Evolutionary conservation across 2,329 filamentous ascomycete genomes (phyloP), one percentile per base, ranked within the genome.

Genomic region (Diaporthe destruens): DNA sequence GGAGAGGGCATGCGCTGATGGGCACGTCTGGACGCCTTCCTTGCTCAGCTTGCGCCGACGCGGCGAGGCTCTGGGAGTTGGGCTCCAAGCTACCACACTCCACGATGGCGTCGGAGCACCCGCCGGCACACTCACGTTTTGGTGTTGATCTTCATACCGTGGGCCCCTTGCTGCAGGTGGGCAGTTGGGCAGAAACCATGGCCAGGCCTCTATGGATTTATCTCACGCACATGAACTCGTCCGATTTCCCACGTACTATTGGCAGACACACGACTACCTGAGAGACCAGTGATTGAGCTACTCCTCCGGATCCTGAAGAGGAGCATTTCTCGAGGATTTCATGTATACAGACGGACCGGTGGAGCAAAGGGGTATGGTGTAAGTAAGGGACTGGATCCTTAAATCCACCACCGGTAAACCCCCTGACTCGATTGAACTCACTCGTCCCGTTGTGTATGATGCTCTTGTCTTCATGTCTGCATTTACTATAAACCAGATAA

Each of bases 401-500:
- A 32, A 53, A 32, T 29, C 47, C 61, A 66, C 61, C 44, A 51
- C 20, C 47, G 14, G 25, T 6, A 4, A 4, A 39, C n/a, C 47
- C 59, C 61, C 44, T 66, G 61, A 66, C 61, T 66, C 61, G 9
- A 66, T 66, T 47, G 9, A 66, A 29, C 61, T 47, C 20, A 39
- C 32, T 14, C 47, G 6, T 66, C 34, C 61, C 20, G 32, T 36
- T 51, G 20, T 25, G 25, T 34, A 39, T 5, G 32, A 23, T 23
- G 44, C 32, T 34, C 9, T n/a, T 23, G 18, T 29, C 9, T 53
- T 34, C 32, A n/a, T n/a, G 32, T 7, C 47, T 16, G 61, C 47
- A 34, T 29, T 51, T 12, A 4, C 36, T 9, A 44, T 47, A 16
- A 23, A 39, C 23, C 36, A 20, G 12, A 51, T 34, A 20, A 39